Base-by-base conservation (phyloP, 2,329 filamentous ascomycete genomes). In the Epicoccum nigrum region DNA sequence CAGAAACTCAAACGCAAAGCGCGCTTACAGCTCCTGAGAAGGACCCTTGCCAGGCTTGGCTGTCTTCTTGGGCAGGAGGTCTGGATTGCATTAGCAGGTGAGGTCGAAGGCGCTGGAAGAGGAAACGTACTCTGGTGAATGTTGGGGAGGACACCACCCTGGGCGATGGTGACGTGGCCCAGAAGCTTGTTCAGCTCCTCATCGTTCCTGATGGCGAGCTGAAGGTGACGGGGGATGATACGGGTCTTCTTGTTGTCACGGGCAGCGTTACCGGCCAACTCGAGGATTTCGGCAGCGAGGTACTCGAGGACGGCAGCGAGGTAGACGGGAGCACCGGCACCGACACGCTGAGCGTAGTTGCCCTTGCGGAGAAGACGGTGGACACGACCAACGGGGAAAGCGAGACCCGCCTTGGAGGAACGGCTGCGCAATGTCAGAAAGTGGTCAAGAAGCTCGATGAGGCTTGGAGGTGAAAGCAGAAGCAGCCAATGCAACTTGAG, bases 191-290 rank as follows among this genome's bases (percentile, higher is more conserved):
- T 97, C 89, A 97, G 79, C 81, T 99, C 94, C 86, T 97, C 93
- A 79, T 97, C 93, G 82, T 97, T 97, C 74, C 94, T 88, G 83
- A 99, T 99, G 80, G 94, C 94, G 69, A 99, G 91, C 83, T 99
- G 94, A 39, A 99, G 86, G 80, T 99, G 94, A 79, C 94, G 92
- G 63, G 94, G 94, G 57, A 97, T 99, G 82, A 99, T 99, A 89
- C 94, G 92, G 63, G 93, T 99, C 89, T 97, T 97, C 90, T 99
- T 99, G 88, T 97, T 97, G 83, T 99, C 94, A 70, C 94, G 93
- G 61, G 94, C 94, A 71, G 94, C 94, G 79, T 99, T 99, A 70
- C 94, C 94, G 77, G 94, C 94, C 81, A 99, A 82, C 82, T 99
- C 94, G 73, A 99, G 92, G 69, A 99, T 97, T 83, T 99, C 94